These are phyloP conservation scores for Curvularia spicifera DNA, from an alignment of 2,329 filamentous ascomycete species.

Conservation along the genomic window DNA sequence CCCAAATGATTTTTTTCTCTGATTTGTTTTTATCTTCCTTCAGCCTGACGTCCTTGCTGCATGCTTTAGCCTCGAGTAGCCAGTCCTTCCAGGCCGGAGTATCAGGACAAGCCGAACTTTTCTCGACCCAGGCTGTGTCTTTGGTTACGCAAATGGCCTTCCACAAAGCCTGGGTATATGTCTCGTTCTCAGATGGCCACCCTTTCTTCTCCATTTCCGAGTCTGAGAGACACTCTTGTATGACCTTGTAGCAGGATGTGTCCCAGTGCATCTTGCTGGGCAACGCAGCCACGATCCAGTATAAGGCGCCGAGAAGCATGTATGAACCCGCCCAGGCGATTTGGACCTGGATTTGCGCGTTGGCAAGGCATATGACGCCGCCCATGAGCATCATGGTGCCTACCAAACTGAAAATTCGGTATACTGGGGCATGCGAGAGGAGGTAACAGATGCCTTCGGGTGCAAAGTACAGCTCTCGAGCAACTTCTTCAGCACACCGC, in stretches of 20 bases:
- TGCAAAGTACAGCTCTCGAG: conserved; percentile 60
- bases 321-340: conserved; percentile 59
- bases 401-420: conserved; percentile 57
- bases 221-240: conserved; percentile 45
- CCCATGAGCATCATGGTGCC: conserved; percentile 61
- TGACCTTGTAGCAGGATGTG: conserved; percentile 53
- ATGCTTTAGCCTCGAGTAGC: conserved; percentile 45
- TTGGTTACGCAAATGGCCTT: conserved; percentile 57
- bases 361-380: conserved; percentile 59
- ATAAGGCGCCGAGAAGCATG: conserved; percentile 57
- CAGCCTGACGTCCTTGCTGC: conserved; percentile 24
- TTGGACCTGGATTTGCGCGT: conserved; percentile 56
- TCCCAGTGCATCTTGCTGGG: conserved; percentile 58
- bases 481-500: conserved; percentile 57
- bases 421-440: conserved; percentile 50
- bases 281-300: conserved; percentile 60
- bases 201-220: conserved; percentile 45
- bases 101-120: conserved; percentile 51
- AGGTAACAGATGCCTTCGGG: conserved; percentile 58
- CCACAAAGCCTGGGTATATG: conserved; percentile 58
- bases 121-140: conserved; percentile 52
- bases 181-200: conserved; percentile 39
- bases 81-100: conserved; percentile 53
- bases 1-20: conserved; percentile 34
- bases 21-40: conserved; percentile 15